These are phyloP conservation scores for Cyberlindnera xylosilytica DNA, from an alignment of 805 yeast species.

Conservation along the genomic window DNA sequence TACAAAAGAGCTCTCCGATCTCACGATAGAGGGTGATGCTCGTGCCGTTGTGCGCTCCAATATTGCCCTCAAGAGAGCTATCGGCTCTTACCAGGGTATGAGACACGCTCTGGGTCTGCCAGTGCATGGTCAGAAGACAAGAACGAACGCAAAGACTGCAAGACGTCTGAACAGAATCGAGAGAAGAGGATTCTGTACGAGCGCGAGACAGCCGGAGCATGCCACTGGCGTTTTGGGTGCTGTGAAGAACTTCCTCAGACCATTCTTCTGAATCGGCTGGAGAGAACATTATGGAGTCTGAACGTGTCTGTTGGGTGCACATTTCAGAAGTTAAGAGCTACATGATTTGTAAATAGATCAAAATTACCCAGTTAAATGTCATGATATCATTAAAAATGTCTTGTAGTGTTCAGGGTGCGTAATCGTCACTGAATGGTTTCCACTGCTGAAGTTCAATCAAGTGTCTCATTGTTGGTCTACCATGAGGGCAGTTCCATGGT, in stretches of 20 bases:
- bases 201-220: conserved; percentile 1
- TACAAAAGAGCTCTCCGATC: conserved; percentile 80
- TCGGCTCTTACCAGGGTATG: conserved; percentile 83
- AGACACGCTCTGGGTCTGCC: conserved; percentile 86
- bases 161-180: conserved; percentile 76
- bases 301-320: background rate
- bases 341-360: conserved; percentile 3
- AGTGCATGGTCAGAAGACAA: conserved; percentile 87
- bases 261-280: conserved; percentile 12
- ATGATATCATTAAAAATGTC: conserved; percentile 3
- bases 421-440: conserved; percentile 43
- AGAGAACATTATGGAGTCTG: background rate
- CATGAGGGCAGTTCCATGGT: conserved; percentile 97
- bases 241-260: conserved; percentile 23
- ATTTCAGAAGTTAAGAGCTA: background rate
- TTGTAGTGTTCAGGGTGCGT: conserved; percentile 24
- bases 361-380: background rate
- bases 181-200: conserved; percentile 44
- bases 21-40: conserved; percentile 80
- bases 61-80: conserved; percentile 72
- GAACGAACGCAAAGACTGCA: conserved; percentile 89
- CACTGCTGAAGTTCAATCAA: conserved; percentile 57
- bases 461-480: conserved; percentile 95
- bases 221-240: conserved; percentile 22
- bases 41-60: conserved; percentile 72